Evolutionary conservation across 2,329 filamentous ascomycete species (phyloP).

Genomic region (Akanthomyces dipterigenus): DNA sequence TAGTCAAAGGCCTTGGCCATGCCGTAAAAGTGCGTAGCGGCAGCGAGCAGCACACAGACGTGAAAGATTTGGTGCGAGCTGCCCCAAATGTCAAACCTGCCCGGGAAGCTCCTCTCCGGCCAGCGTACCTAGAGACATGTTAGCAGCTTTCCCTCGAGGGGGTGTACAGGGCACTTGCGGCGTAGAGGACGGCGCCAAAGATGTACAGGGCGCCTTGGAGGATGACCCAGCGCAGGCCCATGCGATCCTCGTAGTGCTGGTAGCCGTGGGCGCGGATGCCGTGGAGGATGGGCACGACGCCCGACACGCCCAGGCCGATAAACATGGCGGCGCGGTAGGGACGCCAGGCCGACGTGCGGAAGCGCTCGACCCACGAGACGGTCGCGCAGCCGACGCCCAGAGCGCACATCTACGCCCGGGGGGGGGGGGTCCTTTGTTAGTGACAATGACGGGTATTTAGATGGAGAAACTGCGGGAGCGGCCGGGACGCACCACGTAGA

Average conservation of each 20-base stretch:
- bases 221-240: slow-evolving; percentile 75
- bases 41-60: slow-evolving; percentile 77
- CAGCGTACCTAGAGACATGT: slow-evolving; percentile 54
- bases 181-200: slow-evolving; percentile 77
- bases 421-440: slow-evolving; percentile 16
- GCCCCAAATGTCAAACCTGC: slow-evolving; percentile 82
- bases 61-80: slow-evolving; percentile 97
- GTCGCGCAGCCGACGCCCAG: slow-evolving; percentile 70
- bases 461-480: background rate
- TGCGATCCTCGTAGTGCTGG: slow-evolving; percentile 58
- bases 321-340: slow-evolving; percentile 88
- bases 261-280: slow-evolving; percentile 63
- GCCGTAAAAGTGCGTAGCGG: slow-evolving; percentile 71
- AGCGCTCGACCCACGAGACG: slow-evolving; percentile 73
- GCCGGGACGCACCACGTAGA: slow-evolving; percentile 56
- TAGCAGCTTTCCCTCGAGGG: slow-evolving; percentile 11
- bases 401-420: slow-evolving; percentile 62
- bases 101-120: slow-evolving; percentile 74
- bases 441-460: background rate
- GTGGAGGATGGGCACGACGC: slow-evolving; percentile 76
- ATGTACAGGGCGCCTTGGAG: slow-evolving; percentile 81
- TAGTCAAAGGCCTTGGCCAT: slow-evolving; percentile 81
- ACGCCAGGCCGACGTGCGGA: slow-evolving; percentile 76
- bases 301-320: slow-evolving; percentile 76
- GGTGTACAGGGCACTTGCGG: slow-evolving; percentile 43